phyloP scores from a whole-genome alignment of 225 moss, liverwort and hornwort species.

The Antitrichia curtipendula region DNA sequence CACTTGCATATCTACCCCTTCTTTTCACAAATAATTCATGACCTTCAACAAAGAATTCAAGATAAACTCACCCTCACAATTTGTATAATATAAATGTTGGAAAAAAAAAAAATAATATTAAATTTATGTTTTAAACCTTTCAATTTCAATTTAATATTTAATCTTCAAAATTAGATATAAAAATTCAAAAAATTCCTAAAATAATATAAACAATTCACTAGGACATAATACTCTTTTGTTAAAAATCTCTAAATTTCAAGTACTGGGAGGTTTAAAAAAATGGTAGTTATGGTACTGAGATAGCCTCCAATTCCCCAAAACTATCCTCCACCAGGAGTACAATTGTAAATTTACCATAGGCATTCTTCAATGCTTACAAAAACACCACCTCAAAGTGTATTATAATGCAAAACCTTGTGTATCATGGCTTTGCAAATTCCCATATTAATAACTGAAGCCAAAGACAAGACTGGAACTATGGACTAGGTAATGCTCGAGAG shows the following conservation, averaged over 20 bases:
- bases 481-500: too few relatives aligned
- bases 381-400: neutral
- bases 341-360: neutral
- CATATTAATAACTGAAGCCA: too few relatives aligned
- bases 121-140: neutral
- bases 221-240: neutral
- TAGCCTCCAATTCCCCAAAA: neutral
- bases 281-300: fast-evolving
- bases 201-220: neutral
- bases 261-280: neutral
- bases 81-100: neutral
- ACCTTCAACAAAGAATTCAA: neutral
- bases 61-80: neutral
- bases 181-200: neutral
- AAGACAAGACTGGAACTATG: too few relatives aligned
- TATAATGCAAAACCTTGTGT: neutral
- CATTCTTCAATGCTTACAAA: neutral
- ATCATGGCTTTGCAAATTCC: neutral
- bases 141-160: neutral
- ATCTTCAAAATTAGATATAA: neutral
- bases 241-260: too few relatives aligned
- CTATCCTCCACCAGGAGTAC: neutral
- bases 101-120: neutral
- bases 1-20: neutral
- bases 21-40: neutral